Evolutionary conservation across 768 basidiomycete species (phyloP), one percentile per base, ranked within the genome.

Genomic region (Tulasnella sp.): DNA sequence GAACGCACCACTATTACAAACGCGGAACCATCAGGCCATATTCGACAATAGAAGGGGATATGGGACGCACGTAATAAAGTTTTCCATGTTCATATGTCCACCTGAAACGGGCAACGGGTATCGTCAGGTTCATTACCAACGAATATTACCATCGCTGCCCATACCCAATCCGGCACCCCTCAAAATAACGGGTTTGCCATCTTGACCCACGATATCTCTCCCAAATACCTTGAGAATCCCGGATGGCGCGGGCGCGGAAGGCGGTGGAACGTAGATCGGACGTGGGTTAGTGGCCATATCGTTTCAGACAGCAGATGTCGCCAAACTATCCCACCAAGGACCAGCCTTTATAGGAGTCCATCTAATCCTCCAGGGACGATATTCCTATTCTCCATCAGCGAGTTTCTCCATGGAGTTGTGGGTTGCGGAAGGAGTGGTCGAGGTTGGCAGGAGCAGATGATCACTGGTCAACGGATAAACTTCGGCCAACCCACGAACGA

Each of bases 81-180:
- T 68, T 64, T 86, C 85, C 68, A 69, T 69, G 64, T 82, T 86
- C 82, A 88, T 83, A 84, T 85, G 86, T 65, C 85, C 84, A 48
- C 56, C 58, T 50, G 19, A 59, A 83, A 0, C 32, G 6, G 21
- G 32, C 21, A 19, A 50, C 19, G 19, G 14, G 32, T 7, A 49
- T 42, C 17, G n/a, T 45, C 31, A 11, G 8, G 84, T 45, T 32
- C 27, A 11, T 15, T 32, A 19, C 21, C 11, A 35, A 31, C 32
- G 49, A 8, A 12, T 11, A 17, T 29, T 19, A 32, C 23, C 14
- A 35, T 9, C 11, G 11, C 9, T 9, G 36, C 17, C 17, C 36
- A 27, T 50, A 50, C 50, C 53, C 19, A 87, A 70, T n/a, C 84
- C 83, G 53, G 84, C 84, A 19, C 86, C 86, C 42, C 80, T 72